Evolutionary conservation across 2,329 filamentous ascomycete genomes (phyloP), one percentile per base, ranked within the genome.

Genomic region (Xylaria sp.): DNA sequence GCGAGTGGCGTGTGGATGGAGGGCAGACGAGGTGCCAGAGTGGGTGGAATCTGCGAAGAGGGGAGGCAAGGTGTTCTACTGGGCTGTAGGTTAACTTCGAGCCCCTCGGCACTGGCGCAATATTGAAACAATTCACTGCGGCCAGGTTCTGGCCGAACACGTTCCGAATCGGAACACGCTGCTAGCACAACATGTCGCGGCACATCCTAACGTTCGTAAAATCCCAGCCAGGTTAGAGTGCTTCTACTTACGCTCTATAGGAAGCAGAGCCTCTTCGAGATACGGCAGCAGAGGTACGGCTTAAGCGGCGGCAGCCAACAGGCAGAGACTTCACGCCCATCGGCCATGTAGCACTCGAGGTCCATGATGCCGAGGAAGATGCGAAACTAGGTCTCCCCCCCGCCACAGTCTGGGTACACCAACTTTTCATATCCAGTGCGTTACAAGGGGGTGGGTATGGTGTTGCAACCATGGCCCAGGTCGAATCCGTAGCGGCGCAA

Each of bases 1-100:
- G 73, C 80, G 84, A 15, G 72, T 84, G 13, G 80, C 81, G 3
- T 86, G 84, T 69, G 82, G 83, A 18, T 86, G 84, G 84, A 77
- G 80, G 49, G 64, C 72, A 13, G 77, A 83, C 3, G 71, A 78
- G 33, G 79, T 86, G 15, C 74, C 72, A 15, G 69, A 72, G 55
- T 83, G 80, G 79, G 77, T 75, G 62, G 73, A 76, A 20, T 77
- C 74, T 58, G 78, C 80, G 48, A 74, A 77, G 31, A 73, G 72
- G 43, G 82, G 81, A 3, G 75, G 74, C 1, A 83, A 79, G 72
- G 73, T 77, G 28, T 74, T 82, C 28, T 83, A 82, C 69, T 84
- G 82, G 82, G 76, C 80, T 70, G 82, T 83, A 64, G 75, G 81
- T 51, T 13, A n/a, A 18, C 51, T 55, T 51, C 28, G 54, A 51